A percentile compares a stretch with the other conserved stretches of the same genome.
These are phyloP conservation scores for Vitis hybrid DNA, from an alignment of 177 flowering plant species.

Conservation along the genomic window DNA sequence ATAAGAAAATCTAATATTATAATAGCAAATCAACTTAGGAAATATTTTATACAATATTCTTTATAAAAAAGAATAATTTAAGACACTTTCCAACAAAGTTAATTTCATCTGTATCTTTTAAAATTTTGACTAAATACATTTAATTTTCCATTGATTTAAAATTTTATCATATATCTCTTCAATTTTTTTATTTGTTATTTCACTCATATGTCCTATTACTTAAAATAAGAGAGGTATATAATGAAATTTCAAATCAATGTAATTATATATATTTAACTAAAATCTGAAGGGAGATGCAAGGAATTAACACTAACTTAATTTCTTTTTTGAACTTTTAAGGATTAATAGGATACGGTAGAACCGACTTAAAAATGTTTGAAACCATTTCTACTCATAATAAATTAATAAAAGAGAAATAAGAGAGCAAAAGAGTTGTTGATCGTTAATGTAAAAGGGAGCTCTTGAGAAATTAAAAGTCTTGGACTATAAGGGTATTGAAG, in stretches of 20 bases:
- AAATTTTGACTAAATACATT: accelerated
- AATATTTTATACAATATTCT: too few relatives aligned
- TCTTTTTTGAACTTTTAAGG: background rate
- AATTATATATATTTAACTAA: too few relatives aligned
- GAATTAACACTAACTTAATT: background rate
- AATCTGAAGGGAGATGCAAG: background rate
- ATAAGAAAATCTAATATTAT: too few relatives aligned
- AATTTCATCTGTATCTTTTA: accelerated
- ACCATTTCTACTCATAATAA: background rate
- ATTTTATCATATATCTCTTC: background rate
- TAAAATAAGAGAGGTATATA: too few relatives aligned
- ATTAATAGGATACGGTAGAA: too few relatives aligned
- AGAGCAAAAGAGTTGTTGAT: background rate
- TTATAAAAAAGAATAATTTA: too few relatives aligned
- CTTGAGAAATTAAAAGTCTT: background rate
- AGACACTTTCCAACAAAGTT: background rate
- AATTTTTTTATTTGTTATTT: too few relatives aligned
- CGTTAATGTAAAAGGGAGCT: background rate
- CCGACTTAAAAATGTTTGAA: background rate
- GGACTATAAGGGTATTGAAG: too few relatives aligned
- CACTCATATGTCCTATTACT: too few relatives aligned
- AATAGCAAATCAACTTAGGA: too few relatives aligned
- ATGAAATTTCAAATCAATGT: too few relatives aligned
- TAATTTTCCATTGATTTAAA: too few relatives aligned
- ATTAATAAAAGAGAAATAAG: background rate